phyloP scores from a whole-genome alignment of 148 eudicot genomes.

The Persicaria tinctoria region DNA sequence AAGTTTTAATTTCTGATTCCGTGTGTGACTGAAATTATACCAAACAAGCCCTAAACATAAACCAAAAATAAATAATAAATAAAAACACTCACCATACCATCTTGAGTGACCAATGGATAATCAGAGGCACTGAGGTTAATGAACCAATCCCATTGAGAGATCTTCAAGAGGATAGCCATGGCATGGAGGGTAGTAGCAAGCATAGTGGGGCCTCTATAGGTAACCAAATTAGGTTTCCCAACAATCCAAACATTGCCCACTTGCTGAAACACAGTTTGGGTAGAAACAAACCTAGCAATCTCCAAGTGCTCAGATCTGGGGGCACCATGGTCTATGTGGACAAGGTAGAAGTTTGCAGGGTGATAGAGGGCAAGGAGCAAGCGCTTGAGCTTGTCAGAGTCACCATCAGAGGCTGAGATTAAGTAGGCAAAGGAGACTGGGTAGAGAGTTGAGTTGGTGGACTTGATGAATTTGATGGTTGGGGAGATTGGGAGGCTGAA shows the following conservation, averaged over 20 bases:
- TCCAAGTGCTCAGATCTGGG: conserved; percentile 51
- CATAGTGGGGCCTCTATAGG: conserved; percentile 94
- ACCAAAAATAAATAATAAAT: neutral
- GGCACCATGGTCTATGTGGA: conserved; percentile 67
- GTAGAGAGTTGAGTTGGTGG: conserved; percentile 20
- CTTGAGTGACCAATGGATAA: conserved; percentile 92
- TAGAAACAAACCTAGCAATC: conserved; percentile 46
- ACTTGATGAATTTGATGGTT: conserved; percentile 22
- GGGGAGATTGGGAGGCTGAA: conserved; percentile 12
- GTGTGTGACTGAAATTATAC: neutral
- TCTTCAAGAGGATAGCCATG: conserved; percentile 57
- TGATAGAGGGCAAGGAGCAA: conserved; percentile 59
- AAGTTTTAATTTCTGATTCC: too few species aligned
- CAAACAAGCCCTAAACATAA: neutral
- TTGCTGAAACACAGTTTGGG: conserved; percentile 33
- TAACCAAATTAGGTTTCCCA: conserved; percentile 68
- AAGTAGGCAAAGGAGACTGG: conserved; percentile 80
- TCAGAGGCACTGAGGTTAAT: conserved; percentile 98
- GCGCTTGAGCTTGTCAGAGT: conserved; percentile 50
- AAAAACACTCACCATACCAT: conserved; percentile 93
- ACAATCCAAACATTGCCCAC: conserved; percentile 84
- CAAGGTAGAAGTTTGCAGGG: conserved; percentile 71
- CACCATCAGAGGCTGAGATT: conserved; percentile 80
- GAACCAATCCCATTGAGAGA: conserved; percentile 84
- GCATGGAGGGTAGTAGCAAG: conserved; percentile 75